Base-by-base conservation (phyloP, 2,329 filamentous ascomycete genomes). In the Nigrograna mackinnonii region DNA sequence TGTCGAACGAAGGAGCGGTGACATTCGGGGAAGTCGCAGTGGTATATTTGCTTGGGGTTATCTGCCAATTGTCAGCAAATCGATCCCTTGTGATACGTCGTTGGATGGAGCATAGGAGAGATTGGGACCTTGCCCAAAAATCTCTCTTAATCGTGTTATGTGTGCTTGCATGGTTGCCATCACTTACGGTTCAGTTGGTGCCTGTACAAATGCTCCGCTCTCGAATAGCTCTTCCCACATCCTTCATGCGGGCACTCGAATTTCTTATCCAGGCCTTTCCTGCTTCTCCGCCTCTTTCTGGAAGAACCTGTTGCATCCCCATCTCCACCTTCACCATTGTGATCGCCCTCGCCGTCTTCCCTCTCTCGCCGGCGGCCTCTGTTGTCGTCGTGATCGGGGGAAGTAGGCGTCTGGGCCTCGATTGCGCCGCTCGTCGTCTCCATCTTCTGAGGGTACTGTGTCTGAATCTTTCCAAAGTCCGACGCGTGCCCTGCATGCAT, bases 191-290 rank as follows among this genome's bases (percentile, higher is more conserved):
- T 99, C 55, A 97, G 74, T 72, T 97, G 91, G 71, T 97, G 92
- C 34, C 94, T 84, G 72, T 96, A 96, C 74, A 99, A 76, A 75
- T 99, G 94, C 71, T 97, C 94, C 6, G 94, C 92, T 64, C 94
- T 83, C 19, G 92, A 96, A 68, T 99, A 99, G 65, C 87, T 95
- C 77, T 96, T 99, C 30, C 90, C 91, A 60, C 94, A 99, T 28
- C 87, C 89, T 52, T 89, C 85, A 46, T 90, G 83, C 4, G 87
- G 85, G 64, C 94, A 99, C 60, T 70, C 58, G 44, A 70, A 75
- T 79, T 78, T 82, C 72, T 91, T 91, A 66, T 91, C 87, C 30
- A 89, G 72, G 3, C 86, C 86, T 66, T 91, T 91, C 51, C 87
- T 82, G 69, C 87, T 91, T 41, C 87, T 74, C 54, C 86, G 75